Evolutionary conservation across 305 asterid species (phyloP), one percentile per base, ranked within the genome.

Genomic region (Fraxinus platypoda): DNA sequence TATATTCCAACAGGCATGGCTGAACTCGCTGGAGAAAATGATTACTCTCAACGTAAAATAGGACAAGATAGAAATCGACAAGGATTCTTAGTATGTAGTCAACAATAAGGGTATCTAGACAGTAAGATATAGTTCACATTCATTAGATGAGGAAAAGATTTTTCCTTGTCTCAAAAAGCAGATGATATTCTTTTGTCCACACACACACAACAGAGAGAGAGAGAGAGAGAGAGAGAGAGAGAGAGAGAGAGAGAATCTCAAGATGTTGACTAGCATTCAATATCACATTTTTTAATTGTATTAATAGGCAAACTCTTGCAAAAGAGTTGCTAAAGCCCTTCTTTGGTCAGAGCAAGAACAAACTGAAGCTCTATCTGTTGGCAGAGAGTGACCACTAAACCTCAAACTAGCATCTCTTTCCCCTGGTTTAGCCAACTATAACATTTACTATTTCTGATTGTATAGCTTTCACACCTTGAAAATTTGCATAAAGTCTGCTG

Each of bases 401-500:
- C 84, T 75, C 83, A 68, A 78, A 68, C 62, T 79, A 72, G 62
- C 75, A 80, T 35, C 41, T 19, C 26, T 71, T 41, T 64, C 54
- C 8, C 7, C 33, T 80, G 30, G 66, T 46, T 79, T 77, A 49
- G 77, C 35, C 76, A 83, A 77, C 78, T 8, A 78, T 37, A 76
- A 66, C 75, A 74, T 28, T 72, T 52, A 62, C 74, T 57, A 57
- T 77, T 82, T 30, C 64, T 28, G 21, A 59, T 1, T 80, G 74
- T 59, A 80, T 19, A 77, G 26, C 77, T 43, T 79, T 37, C 77
- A 9, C 90, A 94, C 98, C 99, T 90, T 92, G 88, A 97, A 94
- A 74, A 97, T 94, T 87, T 95, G 98, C 91, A 95, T 90, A 71
- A 93, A 87, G 81, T 93, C 98, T 78, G 97, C 81, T 41, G 99